Base-by-base conservation (phyloP, 2,329 filamentous ascomycete genomes). In the Paramyrothecium roridum region DNA sequence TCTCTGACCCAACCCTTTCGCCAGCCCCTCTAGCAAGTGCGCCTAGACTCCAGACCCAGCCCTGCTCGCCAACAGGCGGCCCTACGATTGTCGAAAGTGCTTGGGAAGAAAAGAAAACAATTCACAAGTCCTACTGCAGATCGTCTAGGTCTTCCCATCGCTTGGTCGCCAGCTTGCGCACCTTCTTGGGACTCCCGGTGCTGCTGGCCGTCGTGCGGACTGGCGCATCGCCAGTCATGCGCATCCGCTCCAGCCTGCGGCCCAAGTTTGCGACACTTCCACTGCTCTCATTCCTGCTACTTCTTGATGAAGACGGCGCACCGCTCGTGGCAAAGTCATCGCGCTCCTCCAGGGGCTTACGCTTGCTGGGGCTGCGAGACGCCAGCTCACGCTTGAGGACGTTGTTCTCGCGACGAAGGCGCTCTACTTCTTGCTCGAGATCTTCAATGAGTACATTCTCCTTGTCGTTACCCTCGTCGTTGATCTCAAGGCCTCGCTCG, bases 351-450 rank as follows among this genome's bases (percentile, higher is more conserved):
- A 85, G 75, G 1, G 83, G 82, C 53, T 74, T 70, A 37, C 83
- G 74, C 71, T 84, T 88, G 3, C 77, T 83, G 0, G 88, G 88
- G 54, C 85, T 91, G 53, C 84, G 80, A 16, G 76, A 78, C 0
- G 76, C 76, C 7, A 91, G 66, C 70, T 92, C 88, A 37, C 88
- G 81, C 66, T 86, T 86, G 22, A 93, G 69, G 3, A 85, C 75
- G 2, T 78, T 78, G 20, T 91, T 77, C 63, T 89, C 88, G 22
- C 81, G 80, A 16, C 86, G 80, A 40, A 93, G 76, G 3, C 82
- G 77, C 57, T 89, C 85, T 54, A 92, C 91, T 66, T 93, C 89
- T 51, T 84, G 74, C 63, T 89, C 84, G 1, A 92, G 73, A 48
- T 88, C 81, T 64, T 88, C 83, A 7, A 86, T 75, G 2, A 83